Base-by-base conservation (phyloP, 2,329 filamentous ascomycete species). In the Botryotinia calthae region DNA sequence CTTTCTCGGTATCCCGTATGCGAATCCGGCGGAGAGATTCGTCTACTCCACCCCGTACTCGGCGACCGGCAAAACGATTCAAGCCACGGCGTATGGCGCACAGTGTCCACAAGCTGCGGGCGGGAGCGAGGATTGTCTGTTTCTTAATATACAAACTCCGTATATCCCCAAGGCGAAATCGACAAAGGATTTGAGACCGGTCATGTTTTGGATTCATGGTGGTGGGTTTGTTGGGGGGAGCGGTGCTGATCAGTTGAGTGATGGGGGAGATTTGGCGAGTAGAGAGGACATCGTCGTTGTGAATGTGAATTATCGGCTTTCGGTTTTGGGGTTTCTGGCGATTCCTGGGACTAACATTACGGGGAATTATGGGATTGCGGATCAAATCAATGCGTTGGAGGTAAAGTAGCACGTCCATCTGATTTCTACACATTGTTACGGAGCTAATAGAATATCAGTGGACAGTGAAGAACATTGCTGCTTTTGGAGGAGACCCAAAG, bases 341-440 rank as follows among this genome's bases (percentile, higher is more conserved):
- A 81, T 87, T 40, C 83, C 85, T 7, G 86, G 85, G n/a, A 85
- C 85, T 0, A 79, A 84, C 37, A 83, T 86, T 31, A 86, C 81
- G 16, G 86, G 86, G 0, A 88, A 88, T 74, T 87, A 82, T 74
- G 86, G 86, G 4, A 84, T 88, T 65, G 83, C 81, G 10, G 86
- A 88, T 73, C 86, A 87, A 74, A 81, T 86, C 20, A 84, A 82
- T 12, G 86, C 86, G 1, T 79, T 88, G 34, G 76, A 82, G 75
- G 81, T 82, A 72, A 74, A 73, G 61, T 12, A n/a, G 16, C 22
- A 34, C 28, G 20, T 56, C 28, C 28, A 25, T 56, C 28, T 18
- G 12, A 20, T 14, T 4, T 37, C 16, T n/a, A 34, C 4, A 20
- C 10, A 25, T 61, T 4, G 4, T 8, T 2, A 12, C 74, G 40